A percentile compares a stretch with the other conserved stretches of the same genome.
These are phyloP conservation scores for Persicaria maculosa DNA, from an alignment of 148 eudicot genomes.

Conservation along the genomic window DNA sequence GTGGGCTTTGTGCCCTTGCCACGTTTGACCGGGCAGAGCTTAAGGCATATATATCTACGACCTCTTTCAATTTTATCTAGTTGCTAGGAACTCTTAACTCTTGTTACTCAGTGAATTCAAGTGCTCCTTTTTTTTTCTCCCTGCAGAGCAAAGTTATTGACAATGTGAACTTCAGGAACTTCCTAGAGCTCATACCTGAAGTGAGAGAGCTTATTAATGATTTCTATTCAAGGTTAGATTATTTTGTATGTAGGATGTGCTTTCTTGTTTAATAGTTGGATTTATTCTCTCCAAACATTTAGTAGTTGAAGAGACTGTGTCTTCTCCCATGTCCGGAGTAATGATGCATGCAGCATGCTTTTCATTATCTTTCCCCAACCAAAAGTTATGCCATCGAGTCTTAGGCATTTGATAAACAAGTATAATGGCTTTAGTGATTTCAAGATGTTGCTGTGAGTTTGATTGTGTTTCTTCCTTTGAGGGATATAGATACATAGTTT, in stretches of 20 bases:
- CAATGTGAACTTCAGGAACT: constrained; percentile 76
- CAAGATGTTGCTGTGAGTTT: not conserved
- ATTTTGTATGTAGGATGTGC: not conserved
- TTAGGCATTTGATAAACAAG: not conserved
- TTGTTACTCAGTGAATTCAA: not conserved
- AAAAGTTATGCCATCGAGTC: not conserved
- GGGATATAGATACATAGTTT: not conserved
- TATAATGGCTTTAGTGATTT: not conserved
- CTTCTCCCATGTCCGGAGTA: not conserved
- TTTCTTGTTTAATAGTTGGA: not conserved
- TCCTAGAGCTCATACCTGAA: constrained; percentile 94
- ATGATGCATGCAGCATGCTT: not conserved
- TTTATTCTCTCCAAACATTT: not conserved
- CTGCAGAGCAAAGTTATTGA: constrained; percentile 92
- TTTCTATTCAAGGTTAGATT: constrained; percentile 78
- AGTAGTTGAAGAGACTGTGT: not conserved
- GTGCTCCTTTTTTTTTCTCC: constrained; percentile 14
- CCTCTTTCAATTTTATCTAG: constrained; percentile 4
- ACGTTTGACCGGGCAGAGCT: constrained; percentile 89
- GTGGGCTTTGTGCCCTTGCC: constrained; percentile 97
- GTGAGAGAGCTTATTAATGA: constrained; percentile 88
- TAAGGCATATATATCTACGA: constrained; percentile 42
- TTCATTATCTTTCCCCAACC: not conserved
- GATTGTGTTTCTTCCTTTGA: not conserved
- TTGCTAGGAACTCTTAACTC: not conserved